These are phyloP conservation scores for Arthroderma uncinatum DNA, from an alignment of 2,329 filamentous ascomycete genomes.

Conservation along the genomic window DNA sequence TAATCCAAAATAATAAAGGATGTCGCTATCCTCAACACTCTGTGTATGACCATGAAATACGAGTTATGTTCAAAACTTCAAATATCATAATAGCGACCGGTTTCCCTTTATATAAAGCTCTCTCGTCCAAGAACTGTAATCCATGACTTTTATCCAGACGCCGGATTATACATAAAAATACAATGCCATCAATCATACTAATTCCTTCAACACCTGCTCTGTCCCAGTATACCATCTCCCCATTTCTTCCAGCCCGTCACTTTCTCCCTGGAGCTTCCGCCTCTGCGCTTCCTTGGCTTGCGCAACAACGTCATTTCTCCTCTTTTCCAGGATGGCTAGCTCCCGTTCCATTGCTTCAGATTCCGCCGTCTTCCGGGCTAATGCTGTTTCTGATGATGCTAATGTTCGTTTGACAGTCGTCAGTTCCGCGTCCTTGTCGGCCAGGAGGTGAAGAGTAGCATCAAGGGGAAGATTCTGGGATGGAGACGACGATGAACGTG, in stretches of 20 bases:
- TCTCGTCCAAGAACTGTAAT: neutral
- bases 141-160: neutral
- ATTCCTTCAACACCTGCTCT: slow-evolving; percentile 31
- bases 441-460: slow-evolving; percentile 31
- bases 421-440: slow-evolving; percentile 32
- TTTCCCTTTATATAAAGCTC: neutral
- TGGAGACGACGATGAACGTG: slow-evolving; percentile 31
- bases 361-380: slow-evolving; percentile 35
- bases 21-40: slow-evolving; percentile 4
- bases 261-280: slow-evolving; percentile 35
- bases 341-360: slow-evolving; percentile 37
- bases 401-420: slow-evolving; percentile 34
- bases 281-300: slow-evolving; percentile 38
- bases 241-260: slow-evolving; percentile 37
- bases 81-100: slow-evolving; percentile 7
- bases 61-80: neutral
- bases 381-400: slow-evolving; percentile 32
- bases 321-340: slow-evolving; percentile 33
- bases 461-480: slow-evolving; percentile 32
- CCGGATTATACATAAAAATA: neutral
- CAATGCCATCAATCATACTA: slow-evolving; percentile 14
- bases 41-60: slow-evolving; percentile 6
- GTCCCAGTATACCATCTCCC: slow-evolving; percentile 37
- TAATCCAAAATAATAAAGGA: slow-evolving; percentile 7
- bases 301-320: slow-evolving; percentile 33